These are phyloP conservation scores for Hansenula anomala DNA, from an alignment of 1,139 yeast genomes.

Conservation along the genomic window DNA sequence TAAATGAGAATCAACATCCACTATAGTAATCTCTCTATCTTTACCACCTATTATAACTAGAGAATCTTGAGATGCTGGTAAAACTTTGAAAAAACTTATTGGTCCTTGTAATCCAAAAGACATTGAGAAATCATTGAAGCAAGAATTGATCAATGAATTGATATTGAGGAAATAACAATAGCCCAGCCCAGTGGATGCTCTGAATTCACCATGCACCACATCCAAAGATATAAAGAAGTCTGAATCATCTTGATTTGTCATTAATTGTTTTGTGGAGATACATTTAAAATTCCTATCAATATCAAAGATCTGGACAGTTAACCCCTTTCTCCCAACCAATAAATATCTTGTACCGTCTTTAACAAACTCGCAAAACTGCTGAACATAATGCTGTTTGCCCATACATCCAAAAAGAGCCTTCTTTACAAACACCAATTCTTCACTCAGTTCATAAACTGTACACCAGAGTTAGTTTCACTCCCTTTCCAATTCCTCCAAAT, in stretches of 20 bases:
- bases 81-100: constrained; percentile 15
- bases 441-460: not conserved
- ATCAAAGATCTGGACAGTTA: not conserved
- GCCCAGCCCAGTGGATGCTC: constrained; percentile 20
- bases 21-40: constrained; percentile 15
- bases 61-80: constrained; percentile 2
- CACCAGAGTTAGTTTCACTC: no score
- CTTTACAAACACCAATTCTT: not conserved
- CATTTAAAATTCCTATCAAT: not conserved
- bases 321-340: constrained; percentile 1
- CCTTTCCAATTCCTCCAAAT: no score
- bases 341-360: constrained; percentile 5
- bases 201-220: constrained; percentile 10
- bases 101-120: constrained; percentile 20
- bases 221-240: constrained; percentile 17
- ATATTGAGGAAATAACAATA: constrained; percentile 17
- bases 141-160: constrained; percentile 11
- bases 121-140: constrained; percentile 17
- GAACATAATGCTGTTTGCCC: constrained; percentile 13
- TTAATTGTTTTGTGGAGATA: constrained; percentile 4
- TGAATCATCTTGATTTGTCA: constrained; percentile 12
- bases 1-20: constrained; percentile 15
- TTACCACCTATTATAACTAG: constrained; percentile 19
- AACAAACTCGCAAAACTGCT: constrained; percentile 21
- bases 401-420: not conserved